These are phyloP conservation scores for Takashimella tepidaria DNA, from an alignment of 1,284 basidiomycete genomes.

Conservation along the genomic window DNA sequence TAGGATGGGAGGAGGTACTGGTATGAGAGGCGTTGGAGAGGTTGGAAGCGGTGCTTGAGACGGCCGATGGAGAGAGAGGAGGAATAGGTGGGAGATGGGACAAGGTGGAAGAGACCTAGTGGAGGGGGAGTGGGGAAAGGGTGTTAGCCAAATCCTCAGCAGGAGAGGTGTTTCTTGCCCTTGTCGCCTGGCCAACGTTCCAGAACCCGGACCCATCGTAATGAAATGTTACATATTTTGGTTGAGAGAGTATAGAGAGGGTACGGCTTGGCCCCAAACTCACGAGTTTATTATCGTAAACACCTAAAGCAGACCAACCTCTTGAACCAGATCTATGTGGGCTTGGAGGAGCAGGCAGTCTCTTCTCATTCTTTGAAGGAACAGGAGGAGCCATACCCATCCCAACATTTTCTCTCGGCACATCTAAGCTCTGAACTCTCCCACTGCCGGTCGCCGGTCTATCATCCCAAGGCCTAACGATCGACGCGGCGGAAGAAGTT, in stretches of 20 bases:
- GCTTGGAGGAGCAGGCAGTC: constrained; percentile 19
- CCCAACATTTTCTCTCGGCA: not conserved
- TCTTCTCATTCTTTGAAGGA: constrained; percentile 23
- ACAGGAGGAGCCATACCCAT: constrained; percentile 13
- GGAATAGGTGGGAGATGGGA: constrained; percentile 42
- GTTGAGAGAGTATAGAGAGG: no score
- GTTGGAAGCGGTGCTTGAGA: constrained; percentile 11
- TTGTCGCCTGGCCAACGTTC: no score
- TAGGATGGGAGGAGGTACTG: constrained; percentile 2
- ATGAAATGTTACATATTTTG: no score
- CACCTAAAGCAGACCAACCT: constrained; percentile 29
- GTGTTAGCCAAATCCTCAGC: not conserved
- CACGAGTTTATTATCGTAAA: constrained; percentile 44
- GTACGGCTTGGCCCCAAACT: no score
- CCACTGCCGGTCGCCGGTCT: not conserved
- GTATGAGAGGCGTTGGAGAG: constrained; percentile 9
- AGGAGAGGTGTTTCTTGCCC: no score
- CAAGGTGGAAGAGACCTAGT: constrained; percentile 41
- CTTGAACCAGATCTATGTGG: constrained; percentile 17
- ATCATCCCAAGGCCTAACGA: not conserved
- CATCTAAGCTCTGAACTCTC: not conserved
- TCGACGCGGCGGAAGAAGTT: not conserved
- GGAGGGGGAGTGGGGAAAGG: not conserved
- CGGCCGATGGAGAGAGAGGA: constrained; percentile 29
- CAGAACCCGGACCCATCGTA: no score